Conservation (phyloP, 2,329 filamentous ascomycete species). For the Stylonectria norvegica region DNA sequence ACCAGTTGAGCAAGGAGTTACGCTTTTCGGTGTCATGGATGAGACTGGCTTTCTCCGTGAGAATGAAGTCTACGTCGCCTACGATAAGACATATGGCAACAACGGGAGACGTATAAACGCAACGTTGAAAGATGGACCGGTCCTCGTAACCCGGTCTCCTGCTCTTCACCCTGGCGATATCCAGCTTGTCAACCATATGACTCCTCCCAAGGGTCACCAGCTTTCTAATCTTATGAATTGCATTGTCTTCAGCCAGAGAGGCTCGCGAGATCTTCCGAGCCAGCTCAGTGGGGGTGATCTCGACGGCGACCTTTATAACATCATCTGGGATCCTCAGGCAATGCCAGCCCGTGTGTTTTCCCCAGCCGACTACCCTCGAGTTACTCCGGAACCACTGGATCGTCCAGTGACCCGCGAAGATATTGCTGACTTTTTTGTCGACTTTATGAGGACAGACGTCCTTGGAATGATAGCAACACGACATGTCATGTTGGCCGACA, state of each 20-base stretch:
- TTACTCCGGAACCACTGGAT: slow-evolving; percentile 55
- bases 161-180: slow-evolving; percentile 81
- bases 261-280: slow-evolving; percentile 71
- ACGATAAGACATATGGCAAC: slow-evolving; percentile 37
- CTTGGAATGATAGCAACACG: slow-evolving; percentile 62
- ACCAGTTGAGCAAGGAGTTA: slow-evolving; percentile 65
- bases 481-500: slow-evolving; percentile 64
- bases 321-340: slow-evolving; percentile 66
- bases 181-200: slow-evolving; percentile 60
- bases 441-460: slow-evolving; percentile 67
- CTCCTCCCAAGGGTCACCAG: slow-evolving; percentile 58
- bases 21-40: slow-evolving; percentile 80
- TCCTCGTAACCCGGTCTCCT: slow-evolving; percentile 74
- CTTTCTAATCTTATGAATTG: slow-evolving; percentile 66
- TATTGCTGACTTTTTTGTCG: slow-evolving; percentile 78
- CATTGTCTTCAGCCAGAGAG: slow-evolving; percentile 71
- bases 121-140: slow-evolving; percentile 34
- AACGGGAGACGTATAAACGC: slow-evolving; percentile 25
- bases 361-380: slow-evolving; percentile 68
- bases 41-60: slow-evolving; percentile 67
- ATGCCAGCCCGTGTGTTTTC: slow-evolving; percentile 39
- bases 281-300: slow-evolving; percentile 78
- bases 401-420: slow-evolving; percentile 58
- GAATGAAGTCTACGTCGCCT: slow-evolving; percentile 65
- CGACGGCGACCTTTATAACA: slow-evolving; percentile 77